Conservation (phyloP, 1,284 basidiomycete genomes). For the Puccinia coronata region DNA sequence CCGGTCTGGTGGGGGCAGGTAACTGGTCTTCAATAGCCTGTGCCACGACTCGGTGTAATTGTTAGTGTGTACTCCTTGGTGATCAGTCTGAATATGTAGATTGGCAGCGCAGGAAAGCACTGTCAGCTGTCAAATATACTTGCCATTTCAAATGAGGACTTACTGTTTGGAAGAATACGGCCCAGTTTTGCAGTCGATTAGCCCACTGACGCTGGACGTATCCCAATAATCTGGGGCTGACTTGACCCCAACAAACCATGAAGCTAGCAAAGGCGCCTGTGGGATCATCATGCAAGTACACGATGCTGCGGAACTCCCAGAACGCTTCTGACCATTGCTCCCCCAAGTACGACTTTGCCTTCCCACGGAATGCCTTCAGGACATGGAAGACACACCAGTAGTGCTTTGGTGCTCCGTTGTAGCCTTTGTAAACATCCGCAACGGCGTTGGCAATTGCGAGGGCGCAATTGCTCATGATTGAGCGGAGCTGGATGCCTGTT, state of each 20-base stretch:
- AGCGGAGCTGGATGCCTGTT: neutral
- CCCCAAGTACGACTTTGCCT: neutral
- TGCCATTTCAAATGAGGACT: no score
- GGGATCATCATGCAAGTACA: neutral
- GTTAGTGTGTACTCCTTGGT: constrained; percentile 2
- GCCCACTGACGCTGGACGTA: neutral
- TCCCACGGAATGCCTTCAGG: neutral
- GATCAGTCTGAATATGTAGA: neutral
- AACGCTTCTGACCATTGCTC: neutral
- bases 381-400: constrained; percentile 12
- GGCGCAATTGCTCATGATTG: neutral
- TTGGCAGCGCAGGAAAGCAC: no score
- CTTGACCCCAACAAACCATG: neutral
- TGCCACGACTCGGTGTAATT: constrained; percentile 13
- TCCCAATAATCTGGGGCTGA: neutral
- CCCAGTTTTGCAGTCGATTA: neutral
- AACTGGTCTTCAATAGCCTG: neutral
- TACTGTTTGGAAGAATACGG: neutral
- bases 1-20: no score
- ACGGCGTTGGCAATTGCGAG: neutral
- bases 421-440: neutral
- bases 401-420: neutral
- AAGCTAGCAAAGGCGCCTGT: neutral
- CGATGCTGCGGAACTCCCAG: neutral
- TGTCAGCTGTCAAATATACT: no score